Evolutionary conservation across 345 rosid species (phyloP), one percentile per base, ranked within the genome.

Genomic region (Citrus sp.): DNA sequence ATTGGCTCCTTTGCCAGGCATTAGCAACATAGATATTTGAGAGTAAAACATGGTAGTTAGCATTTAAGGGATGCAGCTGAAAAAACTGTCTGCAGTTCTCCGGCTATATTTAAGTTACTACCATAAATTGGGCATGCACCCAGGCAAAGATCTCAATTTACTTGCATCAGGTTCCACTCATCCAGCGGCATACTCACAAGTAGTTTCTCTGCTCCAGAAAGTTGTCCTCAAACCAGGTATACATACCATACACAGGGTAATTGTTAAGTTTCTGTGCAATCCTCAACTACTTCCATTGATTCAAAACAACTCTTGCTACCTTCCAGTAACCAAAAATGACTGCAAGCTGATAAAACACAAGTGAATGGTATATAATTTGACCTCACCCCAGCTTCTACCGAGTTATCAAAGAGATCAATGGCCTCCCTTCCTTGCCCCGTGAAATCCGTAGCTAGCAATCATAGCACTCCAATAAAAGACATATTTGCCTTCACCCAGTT

Each of bases 381-480:
- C 61, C 60, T 28, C 32, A 54, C 42, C 25, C 40, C 62, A 1
- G 6, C 74, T 27, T 71, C 28, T 54, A 70, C 61, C 19, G 30
- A 51, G 40, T 71, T 30, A 9, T 54, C 5, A 30, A 71, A 54
- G 25, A 71, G 61, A 51, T 30, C 62, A 71, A 71, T 71, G 19
- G 74, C 74, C 74, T 51, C 7, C 74, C 4, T 71, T 28, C 42
- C 62, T 4, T 9, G 74, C 42, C 74, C 74, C 62, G 32, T 71
- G 60, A 14, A 51, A 22, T 54, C 74, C 74, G 2, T 9, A 54
- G 25, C 62, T 71, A 54, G 40, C 74, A 51, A 54, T 71, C 42
- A 51, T 54, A 28, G 62, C 74, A 54, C 74, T 71, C 62, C 74
- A 71, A 71, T 60, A 51, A 28, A 54, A 38, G 32, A 71, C 19